phyloP scores from a whole-genome alignment of 2,329 filamentous ascomycete genomes.

The Pyrenophora seminiperda region DNA sequence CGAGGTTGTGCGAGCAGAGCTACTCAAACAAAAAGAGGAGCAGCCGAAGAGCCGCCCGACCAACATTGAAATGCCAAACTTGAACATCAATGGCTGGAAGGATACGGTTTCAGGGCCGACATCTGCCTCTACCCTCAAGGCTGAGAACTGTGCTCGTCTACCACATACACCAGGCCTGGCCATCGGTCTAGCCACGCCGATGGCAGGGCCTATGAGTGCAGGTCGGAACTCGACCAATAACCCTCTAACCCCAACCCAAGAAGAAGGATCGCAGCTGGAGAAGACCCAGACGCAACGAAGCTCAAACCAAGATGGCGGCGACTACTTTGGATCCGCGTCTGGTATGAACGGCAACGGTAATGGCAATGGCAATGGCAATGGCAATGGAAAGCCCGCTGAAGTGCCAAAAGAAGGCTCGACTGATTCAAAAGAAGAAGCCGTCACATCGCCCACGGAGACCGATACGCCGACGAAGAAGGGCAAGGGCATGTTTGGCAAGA shows the following conservation, averaged over 20 bases:
- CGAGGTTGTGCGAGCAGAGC: constrained; percentile 69
- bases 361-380: constrained; percentile 33
- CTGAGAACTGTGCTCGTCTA: constrained; percentile 64
- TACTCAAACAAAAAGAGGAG: constrained; percentile 68
- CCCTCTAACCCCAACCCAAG: constrained; percentile 47
- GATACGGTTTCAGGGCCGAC: constrained; percentile 48
- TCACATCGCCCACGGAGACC: constrained; percentile 50
- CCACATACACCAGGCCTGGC: constrained; percentile 73
- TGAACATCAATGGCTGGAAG: constrained; percentile 54
- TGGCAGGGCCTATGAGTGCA: constrained; percentile 45
- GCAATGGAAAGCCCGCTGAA: constrained; percentile 32
- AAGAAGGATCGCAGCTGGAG: constrained; percentile 56
- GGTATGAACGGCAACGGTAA: constrained; percentile 34
- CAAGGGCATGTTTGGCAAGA: constrained; percentile 75
- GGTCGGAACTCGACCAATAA: constrained; percentile 44
- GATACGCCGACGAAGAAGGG: constrained; percentile 56
- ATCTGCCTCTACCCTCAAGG: constrained; percentile 59
- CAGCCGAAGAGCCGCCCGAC: constrained; percentile 65
- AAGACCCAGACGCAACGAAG: constrained; percentile 62
- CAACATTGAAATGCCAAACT: constrained; percentile 63
- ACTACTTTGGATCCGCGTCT: constrained; percentile 67
- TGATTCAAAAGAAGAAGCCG: constrained; percentile 36
- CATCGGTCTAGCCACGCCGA: constrained; percentile 78
- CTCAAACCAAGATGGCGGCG: constrained; percentile 61
- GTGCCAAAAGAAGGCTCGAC: constrained; percentile 34